A percentile compares a stretch with the other conserved stretches of the same genome.
phyloP scores from a whole-genome alignment of 371 early-diverging fungal species.

The Mortierella sp. region DNA sequence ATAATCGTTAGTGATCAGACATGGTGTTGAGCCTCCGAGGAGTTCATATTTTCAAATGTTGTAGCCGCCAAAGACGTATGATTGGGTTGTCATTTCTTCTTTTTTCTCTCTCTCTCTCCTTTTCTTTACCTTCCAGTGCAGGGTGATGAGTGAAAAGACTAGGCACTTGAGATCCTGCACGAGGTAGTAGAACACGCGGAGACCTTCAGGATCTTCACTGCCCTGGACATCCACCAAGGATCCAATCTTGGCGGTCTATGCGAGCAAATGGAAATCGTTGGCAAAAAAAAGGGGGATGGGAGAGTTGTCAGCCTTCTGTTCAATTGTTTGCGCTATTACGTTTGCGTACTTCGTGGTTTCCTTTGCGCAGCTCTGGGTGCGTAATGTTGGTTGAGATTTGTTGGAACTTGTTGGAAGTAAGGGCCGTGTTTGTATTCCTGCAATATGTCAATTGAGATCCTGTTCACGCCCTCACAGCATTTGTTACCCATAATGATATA shows the following conservation, averaged over 20 bases:
- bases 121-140: conserved; percentile 94
- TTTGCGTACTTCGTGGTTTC: background rate
- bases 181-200: conserved; percentile 95
- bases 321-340: background rate
- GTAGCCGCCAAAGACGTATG: no score
- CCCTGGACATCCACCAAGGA: conserved; percentile 93
- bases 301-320: background rate
- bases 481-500: no score
- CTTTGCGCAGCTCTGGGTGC: conserved; percentile 1
- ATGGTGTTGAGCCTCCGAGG: background rate
- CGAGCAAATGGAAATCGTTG: background rate
- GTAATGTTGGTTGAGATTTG: background rate
- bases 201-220: conserved; percentile 95
- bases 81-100: no score
- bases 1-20: background rate
- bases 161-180: conserved; percentile 98
- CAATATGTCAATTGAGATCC: no score
- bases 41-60: background rate
- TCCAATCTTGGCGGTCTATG: conserved; percentile 91
- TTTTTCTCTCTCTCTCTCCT: no score
- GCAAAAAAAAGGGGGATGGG: background rate
- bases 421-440: background rate
- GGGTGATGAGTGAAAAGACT: conserved; percentile 93
- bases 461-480: no score
- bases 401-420: no score